phyloP scores from a whole-genome alignment of 1,139 yeast genomes.

The Hansenula sp. region DNA sequence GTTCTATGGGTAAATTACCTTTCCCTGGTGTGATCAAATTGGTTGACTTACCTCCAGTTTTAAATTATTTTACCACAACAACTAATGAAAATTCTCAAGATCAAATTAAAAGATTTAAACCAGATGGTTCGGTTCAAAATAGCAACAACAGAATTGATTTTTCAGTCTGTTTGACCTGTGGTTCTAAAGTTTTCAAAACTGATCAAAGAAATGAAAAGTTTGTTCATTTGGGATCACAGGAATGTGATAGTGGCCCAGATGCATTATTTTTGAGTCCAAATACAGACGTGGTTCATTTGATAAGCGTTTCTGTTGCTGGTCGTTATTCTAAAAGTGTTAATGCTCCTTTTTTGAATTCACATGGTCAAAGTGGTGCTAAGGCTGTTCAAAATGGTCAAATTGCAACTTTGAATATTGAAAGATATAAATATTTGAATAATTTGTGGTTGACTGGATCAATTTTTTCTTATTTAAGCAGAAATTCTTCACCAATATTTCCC shows the following conservation, averaged over 20 bases:
- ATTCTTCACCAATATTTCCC: constrained; percentile 2
- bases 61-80: constrained; percentile 64
- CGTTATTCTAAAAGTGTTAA: constrained; percentile 30
- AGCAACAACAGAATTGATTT: constrained; percentile 32
- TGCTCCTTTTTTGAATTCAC: constrained; percentile 68
- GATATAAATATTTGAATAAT: constrained; percentile 53
- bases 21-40: constrained; percentile 68
- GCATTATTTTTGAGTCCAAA: constrained; percentile 45
- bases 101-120: constrained; percentile 8
- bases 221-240: constrained; percentile 31
- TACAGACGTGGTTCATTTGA: constrained; percentile 34
- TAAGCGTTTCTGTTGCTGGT: constrained; percentile 7
- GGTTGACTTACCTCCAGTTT: constrained; percentile 56
- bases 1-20: constrained; percentile 32
- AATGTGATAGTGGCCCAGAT: constrained; percentile 24
- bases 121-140: constrained; percentile 13
- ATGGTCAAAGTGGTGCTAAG: constrained; percentile 65
- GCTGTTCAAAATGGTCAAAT: constrained; percentile 47
- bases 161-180: constrained; percentile 36
- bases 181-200: constrained; percentile 31
- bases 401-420: constrained; percentile 45
- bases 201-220: constrained; percentile 30
- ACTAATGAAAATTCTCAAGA: not conserved
- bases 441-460: constrained; percentile 58
- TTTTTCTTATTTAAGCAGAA: constrained; percentile 33